Evolutionary conservation across 805 yeast species (phyloP), one percentile per base, ranked within the genome.

Genomic region (Torulaspora gathmanii): DNA sequence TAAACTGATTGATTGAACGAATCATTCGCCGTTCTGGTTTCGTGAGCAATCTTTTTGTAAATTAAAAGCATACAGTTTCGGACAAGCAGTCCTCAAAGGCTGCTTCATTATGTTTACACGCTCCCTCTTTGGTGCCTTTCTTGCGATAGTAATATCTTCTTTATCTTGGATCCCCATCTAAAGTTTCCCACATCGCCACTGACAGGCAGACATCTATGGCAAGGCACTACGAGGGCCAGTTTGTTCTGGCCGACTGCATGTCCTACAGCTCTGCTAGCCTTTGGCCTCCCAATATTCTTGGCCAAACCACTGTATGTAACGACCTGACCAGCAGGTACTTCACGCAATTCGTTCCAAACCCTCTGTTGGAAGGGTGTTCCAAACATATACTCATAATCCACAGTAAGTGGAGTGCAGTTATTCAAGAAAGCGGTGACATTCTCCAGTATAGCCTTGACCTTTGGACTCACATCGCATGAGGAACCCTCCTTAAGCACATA

Each of bases 171-270:
- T 2, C 75, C 75, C 65, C 69, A 71, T 40, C 66, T 57, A 52
- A 64, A 73, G 5, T 74, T 73, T 12, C 70, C 65, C 9, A 68
- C 55, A 22, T 57, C 58, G 5, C 65, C 65, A 25, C 49, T 46
- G 5, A 55, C 54, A 11, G 67, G 61, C 16, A 70, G 33, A 1
- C 71, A 70, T 39, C 75, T 54, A 53, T 73, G 77, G 51, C 77
- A 72, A 1, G 78, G 77, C 4, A 73, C 58, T 4, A 72, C 26
- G 4, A 71, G 36, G 2, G 74, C 70, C 9, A 72, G 51, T 20
- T 58, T 60, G 51, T 73, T 73, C 15, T 68, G 60, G 3, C 69
- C 72, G 37, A 72, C 66, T 2, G 74, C 70, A 33, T 64, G 62
- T 0, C 73, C 77, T 5, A 73, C 63, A 2, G 68, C 73, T 29